Conservation (phyloP, 768 basidiomycete genomes). For the Phallus indusiatus region DNA sequence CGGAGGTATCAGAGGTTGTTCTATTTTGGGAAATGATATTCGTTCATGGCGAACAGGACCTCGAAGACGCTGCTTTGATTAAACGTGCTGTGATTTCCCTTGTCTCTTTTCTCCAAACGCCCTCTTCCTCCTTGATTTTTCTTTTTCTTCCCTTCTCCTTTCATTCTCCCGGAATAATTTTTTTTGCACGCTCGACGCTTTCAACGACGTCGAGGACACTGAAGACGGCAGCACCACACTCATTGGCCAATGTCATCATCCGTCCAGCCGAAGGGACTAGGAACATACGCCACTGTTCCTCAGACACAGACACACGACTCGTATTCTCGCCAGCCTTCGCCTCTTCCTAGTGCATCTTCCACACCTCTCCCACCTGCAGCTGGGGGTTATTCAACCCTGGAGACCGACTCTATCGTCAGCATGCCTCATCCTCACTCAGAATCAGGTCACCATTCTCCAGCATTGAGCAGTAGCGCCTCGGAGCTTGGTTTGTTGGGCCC, state of each 20-base stretch:
- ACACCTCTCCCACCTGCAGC: neutral
- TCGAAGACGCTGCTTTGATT: neutral
- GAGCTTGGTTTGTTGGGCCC: neutral
- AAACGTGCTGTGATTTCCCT: neutral
- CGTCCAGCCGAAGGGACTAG: neutral
- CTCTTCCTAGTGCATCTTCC: constrained; percentile 1
- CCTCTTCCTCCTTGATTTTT: neutral
- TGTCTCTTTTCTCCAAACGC: too few species aligned
- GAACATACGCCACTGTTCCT: neutral
- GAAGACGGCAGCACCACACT: neutral
- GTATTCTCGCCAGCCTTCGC: neutral
- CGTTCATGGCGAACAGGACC: neutral
- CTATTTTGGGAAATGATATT: neutral
- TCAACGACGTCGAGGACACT: neutral
- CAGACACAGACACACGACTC: neutral
- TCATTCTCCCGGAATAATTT: neutral
- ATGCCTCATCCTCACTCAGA: neutral
- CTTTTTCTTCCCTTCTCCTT: neutral
- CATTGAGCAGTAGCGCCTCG: constrained; percentile 2
- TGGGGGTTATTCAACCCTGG: constrained; percentile 4
- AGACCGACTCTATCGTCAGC: constrained; percentile 3
- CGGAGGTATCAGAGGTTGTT: neutral
- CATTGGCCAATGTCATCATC: neutral
- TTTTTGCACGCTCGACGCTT: neutral
- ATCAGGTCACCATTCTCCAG: constrained; percentile 8